These are phyloP conservation scores for Malus hybrid DNA, from an alignment of 331 rosid genomes.

Conservation along the genomic window DNA sequence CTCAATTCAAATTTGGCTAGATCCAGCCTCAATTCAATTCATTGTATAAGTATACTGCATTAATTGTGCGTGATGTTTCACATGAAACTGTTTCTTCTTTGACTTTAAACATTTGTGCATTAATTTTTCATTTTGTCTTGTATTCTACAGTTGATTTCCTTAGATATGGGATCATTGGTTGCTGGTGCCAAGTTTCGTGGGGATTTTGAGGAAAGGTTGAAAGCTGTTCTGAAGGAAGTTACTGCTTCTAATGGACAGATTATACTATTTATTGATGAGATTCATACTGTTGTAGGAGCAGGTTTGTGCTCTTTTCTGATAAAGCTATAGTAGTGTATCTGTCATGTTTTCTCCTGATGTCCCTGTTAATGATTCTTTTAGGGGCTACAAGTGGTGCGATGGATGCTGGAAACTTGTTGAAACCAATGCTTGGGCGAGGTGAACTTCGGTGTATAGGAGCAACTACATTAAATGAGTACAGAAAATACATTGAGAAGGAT, in stretches of 20 bases:
- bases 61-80: not conserved
- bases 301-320: conserved; percentile 38
- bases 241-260: conserved; percentile 89
- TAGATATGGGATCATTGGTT: conserved; percentile 92
- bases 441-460: conserved; percentile 98
- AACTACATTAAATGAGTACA: conserved; percentile 84
- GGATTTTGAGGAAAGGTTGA: conserved; percentile 95
- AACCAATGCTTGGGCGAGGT: conserved; percentile 98
- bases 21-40: not conserved
- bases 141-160: conserved; percentile 73
- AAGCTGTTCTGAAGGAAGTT: conserved; percentile 95
- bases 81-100: not conserved
- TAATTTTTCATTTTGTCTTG: not conserved
- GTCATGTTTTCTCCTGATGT: not conserved
- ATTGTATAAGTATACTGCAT: not conserved
- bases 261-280: conserved; percentile 92
- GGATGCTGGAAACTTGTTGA: conserved; percentile 98
- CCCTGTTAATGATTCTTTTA: conserved; percentile 27
- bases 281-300: conserved; percentile 98
- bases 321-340: not conserved
- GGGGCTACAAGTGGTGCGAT: conserved; percentile 99
- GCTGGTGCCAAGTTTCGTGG: conserved; percentile 98
- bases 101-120: not conserved
- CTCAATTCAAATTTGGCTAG: not conserved
- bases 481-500: conserved; percentile 95